Base-by-base conservation (phyloP, 129 eudicot genomes). In the Dittrichia graveolens region DNA sequence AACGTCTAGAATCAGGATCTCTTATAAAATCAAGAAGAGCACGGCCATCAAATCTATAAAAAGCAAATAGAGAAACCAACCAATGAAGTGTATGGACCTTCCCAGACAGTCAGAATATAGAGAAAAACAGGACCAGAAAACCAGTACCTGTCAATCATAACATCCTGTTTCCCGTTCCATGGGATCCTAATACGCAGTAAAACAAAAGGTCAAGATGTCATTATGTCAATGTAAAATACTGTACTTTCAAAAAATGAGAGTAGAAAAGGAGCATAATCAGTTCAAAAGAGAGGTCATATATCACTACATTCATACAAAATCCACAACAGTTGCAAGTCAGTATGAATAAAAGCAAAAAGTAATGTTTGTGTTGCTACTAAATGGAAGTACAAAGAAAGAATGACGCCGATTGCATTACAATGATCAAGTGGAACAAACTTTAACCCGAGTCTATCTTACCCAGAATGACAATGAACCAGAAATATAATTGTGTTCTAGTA, bases 21-120 rank as follows among this genome's bases (percentile, higher is more conserved):
- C 98, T 85, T 48, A 94, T 90, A 76, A 94, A 90, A 79, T 94
- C 98, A 59, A 94, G 96, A 77, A 94, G 93, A 82, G 98, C 98
- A 13, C 98, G 95, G 6, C 98, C 98, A 81, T 94, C 98, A 83
- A 94, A 94, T 88, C 98, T 94, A 88, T 69, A 78, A 41, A 80
- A 37, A 52, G 45, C 7, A 68, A 12, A 75, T 19, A 37, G 11
- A 61, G 46, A 34, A 61, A 52, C 40, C 38, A 63, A 18, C 46
- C 40, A 76, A 59, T 49, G 71, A 56, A 61, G 24, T 66, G 39
- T 52, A 41, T 10, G 45, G 58, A 48, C 35, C 48, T 69, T 38
- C 65, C 31, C 74, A 15, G 68, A 65, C 61, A 48, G 44, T 40
- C 12, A 16, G 8, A 61, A 53, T 0, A 15, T 44, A 13, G 43